Base-by-base conservation (phyloP, 306 rosid species). In the Fragaria vesca region DNA sequence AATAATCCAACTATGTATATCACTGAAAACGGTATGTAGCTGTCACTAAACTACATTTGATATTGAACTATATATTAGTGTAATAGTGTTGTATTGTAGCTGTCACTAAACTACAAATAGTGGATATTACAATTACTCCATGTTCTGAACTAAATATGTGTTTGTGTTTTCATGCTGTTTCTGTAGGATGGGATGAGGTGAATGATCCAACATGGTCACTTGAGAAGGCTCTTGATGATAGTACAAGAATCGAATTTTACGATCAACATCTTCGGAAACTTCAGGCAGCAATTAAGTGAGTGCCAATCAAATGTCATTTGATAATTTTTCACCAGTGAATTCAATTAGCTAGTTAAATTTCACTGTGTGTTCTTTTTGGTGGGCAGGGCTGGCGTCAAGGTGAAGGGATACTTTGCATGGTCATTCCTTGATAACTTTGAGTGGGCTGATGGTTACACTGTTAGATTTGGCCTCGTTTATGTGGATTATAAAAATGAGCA, bases 391-490 rank as follows among this genome's bases (percentile, higher is more conserved):
- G 93, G 93, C 0, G 87, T 47, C 2, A 87, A 86, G 5, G 89
- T 89, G 0, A 83, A 75, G 10, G 89, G 91, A 1, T 87, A 83
- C 38, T 89, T 79, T 36, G 74, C 85, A 38, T 89, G 93, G 93
- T 77, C 89, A 0, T 66, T 89, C 36, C 72, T 85, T 28, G 91
- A 89, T 38, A 83, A 81, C 57, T 89, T 87, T 48, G 89, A 89
- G 68, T 89, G 93, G 93, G 6, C 24, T 0, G 66, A 54, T 2
- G 85, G 83, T 18, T 81, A 73, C 55, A 74, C 76, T 2, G 76
- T 71, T 52, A 82, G 85, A 15, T 81, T 85, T 30, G 88, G 88
- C 4, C 24, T 85, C 45, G 32, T 74, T 61, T 84, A 36, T 9
- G 78, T 84, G 0, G 83, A 84, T 67, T 84, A 28, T 52, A 69